A percentile compares a stretch with the other conserved stretches of the same genome.
phyloP scores from a whole-genome alignment of 306 rosid species.

The Canavalia ensiformis region DNA sequence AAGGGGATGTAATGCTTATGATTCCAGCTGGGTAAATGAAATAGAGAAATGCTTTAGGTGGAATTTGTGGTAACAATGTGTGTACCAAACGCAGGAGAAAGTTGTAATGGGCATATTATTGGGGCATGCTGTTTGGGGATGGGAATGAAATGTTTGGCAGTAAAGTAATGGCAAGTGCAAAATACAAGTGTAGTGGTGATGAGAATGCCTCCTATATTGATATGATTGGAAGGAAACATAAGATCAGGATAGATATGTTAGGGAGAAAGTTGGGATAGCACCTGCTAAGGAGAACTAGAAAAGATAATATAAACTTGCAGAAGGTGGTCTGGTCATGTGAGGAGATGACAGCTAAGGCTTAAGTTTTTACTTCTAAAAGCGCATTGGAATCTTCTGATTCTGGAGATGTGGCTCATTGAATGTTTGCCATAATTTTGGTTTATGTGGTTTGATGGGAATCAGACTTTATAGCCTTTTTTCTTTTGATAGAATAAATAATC shows the following conservation, averaged over 20 bases:
- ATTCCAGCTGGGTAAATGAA: background rate
- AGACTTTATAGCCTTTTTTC: constrained; percentile 34
- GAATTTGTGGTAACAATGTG: constrained; percentile 3
- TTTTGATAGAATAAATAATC: constrained; percentile 13
- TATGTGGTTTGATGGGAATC: background rate
- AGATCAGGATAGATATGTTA: background rate
- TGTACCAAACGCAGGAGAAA: constrained; percentile 12
- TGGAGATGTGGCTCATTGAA: background rate
- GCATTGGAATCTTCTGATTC: background rate
- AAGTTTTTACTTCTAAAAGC: constrained; percentile 5
- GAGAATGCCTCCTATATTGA: constrained; percentile 11
- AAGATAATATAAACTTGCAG: background rate
- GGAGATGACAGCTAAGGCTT: constrained; percentile 12
- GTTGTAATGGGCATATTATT: background rate
- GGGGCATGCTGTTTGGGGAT: background rate
- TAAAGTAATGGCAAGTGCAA: background rate
- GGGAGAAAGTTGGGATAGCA: background rate
- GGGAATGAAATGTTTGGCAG: constrained; percentile 6
- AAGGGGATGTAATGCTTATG: background rate
- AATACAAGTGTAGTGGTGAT: background rate
- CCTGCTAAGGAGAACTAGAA: background rate
- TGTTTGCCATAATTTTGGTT: constrained; percentile 31
- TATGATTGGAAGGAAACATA: background rate
- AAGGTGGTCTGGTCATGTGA: constrained; percentile 10
- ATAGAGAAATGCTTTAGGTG: constrained; percentile 6